Conservation (phyloP, 768 basidiomycete species). For the Mycena venus region DNA sequence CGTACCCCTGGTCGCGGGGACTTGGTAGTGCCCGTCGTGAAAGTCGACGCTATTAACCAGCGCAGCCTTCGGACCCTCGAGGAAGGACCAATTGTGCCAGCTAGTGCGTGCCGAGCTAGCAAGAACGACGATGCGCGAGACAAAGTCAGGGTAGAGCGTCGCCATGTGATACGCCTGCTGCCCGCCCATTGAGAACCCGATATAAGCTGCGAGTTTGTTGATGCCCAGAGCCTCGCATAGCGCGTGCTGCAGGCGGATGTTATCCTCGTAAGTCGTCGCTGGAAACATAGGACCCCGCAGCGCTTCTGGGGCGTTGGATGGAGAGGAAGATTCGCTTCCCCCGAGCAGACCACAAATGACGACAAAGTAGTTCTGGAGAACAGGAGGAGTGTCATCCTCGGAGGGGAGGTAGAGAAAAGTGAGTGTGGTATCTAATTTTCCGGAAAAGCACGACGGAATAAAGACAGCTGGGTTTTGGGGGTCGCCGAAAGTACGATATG, state of each 20-base stretch:
- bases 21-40: slow-evolving; percentile 28
- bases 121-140: slow-evolving; percentile 28
- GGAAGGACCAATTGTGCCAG: slow-evolving; percentile 36
- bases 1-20: slow-evolving; percentile 28
- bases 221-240: slow-evolving; percentile 25
- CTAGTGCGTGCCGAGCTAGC: slow-evolving; percentile 32
- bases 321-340: slow-evolving; percentile 31
- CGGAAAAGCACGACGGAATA: slow-evolving; percentile 25
- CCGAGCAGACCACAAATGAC: slow-evolving; percentile 32
- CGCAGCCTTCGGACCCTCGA: slow-evolving; percentile 34
- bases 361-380: slow-evolving; percentile 24
- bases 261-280: slow-evolving; percentile 27
- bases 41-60: slow-evolving; percentile 33
- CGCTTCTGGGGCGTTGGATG: slow-evolving; percentile 22
- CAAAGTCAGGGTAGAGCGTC: slow-evolving; percentile 32
- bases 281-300: slow-evolving; percentile 15
- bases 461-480: slow-evolving; percentile 24
- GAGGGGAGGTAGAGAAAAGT: slow-evolving; percentile 28
- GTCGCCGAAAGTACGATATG: slow-evolving; percentile 34
- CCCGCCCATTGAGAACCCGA: slow-evolving; percentile 35
- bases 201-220: slow-evolving; percentile 27
- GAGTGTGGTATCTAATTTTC: slow-evolving; percentile 22
- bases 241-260: slow-evolving; percentile 27
- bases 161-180: slow-evolving; percentile 35
- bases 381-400: neutral